Conservation (phyloP, 1,139 yeast species). For the Kodamaea plutei region DNA sequence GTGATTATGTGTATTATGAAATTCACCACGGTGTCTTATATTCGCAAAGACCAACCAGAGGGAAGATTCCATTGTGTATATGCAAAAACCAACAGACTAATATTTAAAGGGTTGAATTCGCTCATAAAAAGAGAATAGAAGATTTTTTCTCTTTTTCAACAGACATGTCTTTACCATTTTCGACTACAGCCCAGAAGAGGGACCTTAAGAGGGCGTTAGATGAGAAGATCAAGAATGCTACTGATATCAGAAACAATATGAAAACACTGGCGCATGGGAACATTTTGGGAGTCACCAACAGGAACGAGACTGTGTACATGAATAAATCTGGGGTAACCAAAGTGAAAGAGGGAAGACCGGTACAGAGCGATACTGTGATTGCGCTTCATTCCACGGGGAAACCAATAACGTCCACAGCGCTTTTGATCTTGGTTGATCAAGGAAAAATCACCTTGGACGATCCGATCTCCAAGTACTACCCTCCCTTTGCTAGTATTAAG, state of each 20-base stretch:
- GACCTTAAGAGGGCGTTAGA: slow-evolving; percentile 4
- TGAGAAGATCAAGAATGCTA: slow-evolving; percentile 3
- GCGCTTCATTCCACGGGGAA: slow-evolving; percentile 48
- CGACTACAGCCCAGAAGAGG: neutral
- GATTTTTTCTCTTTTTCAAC: too few relatives aligned
- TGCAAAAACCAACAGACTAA: too few relatives aligned
- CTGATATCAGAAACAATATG: slow-evolving; percentile 3
- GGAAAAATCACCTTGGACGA: slow-evolving; percentile 41
- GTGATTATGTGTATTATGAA: too few relatives aligned
- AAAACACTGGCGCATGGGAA: slow-evolving; percentile 6
- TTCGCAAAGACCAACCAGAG: too few relatives aligned
- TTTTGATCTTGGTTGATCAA: slow-evolving; percentile 42
- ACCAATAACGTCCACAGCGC: slow-evolving; percentile 43
- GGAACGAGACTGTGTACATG: slow-evolving; percentile 7
- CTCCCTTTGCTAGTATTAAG: slow-evolving; percentile 40
- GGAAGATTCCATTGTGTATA: too few relatives aligned
- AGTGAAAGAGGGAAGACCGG: slow-evolving; percentile 11
- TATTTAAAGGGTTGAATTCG: too few relatives aligned
- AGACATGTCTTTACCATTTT: too few relatives aligned
- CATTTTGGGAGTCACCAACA: slow-evolving; percentile 7
- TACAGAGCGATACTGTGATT: slow-evolving; percentile 24
- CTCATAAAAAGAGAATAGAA: too few relatives aligned
- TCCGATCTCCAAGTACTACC: slow-evolving; percentile 29
- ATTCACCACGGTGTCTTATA: too few relatives aligned
- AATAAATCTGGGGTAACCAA: slow-evolving; percentile 9